A percentile compares a stretch with the other conserved stretches of the same genome.
These are phyloP conservation scores for Stromatinia cepivora DNA, from an alignment of 2,329 filamentous ascomycete genomes.

Conservation along the genomic window DNA sequence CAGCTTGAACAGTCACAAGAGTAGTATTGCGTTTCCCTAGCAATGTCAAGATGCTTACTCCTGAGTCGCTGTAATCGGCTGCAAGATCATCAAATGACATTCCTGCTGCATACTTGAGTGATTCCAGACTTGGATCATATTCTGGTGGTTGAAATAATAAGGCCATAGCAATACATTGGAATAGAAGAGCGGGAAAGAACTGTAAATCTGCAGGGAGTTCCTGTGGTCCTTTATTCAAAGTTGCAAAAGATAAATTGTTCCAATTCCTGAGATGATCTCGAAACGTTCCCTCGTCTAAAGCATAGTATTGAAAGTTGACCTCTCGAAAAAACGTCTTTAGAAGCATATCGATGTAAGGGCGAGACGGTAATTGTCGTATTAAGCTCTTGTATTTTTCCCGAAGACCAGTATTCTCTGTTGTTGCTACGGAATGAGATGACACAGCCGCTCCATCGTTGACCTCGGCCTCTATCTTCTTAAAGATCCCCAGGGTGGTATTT, in stretches of 20 bases:
- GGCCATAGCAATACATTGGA: constrained; percentile 57
- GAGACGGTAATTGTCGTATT: constrained; percentile 57
- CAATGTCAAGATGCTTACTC: constrained; percentile 53
- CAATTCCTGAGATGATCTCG: constrained; percentile 53
- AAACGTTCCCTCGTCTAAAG: constrained; percentile 56
- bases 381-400: constrained; percentile 60
- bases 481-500: constrained; percentile 54
- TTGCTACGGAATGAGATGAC: constrained; percentile 28
- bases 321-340: constrained; percentile 56
- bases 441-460: constrained; percentile 36
- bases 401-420: constrained; percentile 45
- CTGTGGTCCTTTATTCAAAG: constrained; percentile 52
- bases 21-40: constrained; percentile 59
- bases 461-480: constrained; percentile 54
- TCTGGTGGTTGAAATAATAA: constrained; percentile 54
- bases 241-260: constrained; percentile 54
- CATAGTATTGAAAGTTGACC: constrained; percentile 60
- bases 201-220: constrained; percentile 53
- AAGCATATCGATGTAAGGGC: constrained; percentile 55
- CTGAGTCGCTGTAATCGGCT: constrained; percentile 60
- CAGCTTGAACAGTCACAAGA: constrained; percentile 56
- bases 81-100: constrained; percentile 63
- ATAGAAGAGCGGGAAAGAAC: constrained; percentile 60
- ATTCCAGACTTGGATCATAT: constrained; percentile 52
- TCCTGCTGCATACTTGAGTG: constrained; percentile 57